Conservation (phyloP, 768 basidiomycete species). For the Naganishia onofrii region DNA sequence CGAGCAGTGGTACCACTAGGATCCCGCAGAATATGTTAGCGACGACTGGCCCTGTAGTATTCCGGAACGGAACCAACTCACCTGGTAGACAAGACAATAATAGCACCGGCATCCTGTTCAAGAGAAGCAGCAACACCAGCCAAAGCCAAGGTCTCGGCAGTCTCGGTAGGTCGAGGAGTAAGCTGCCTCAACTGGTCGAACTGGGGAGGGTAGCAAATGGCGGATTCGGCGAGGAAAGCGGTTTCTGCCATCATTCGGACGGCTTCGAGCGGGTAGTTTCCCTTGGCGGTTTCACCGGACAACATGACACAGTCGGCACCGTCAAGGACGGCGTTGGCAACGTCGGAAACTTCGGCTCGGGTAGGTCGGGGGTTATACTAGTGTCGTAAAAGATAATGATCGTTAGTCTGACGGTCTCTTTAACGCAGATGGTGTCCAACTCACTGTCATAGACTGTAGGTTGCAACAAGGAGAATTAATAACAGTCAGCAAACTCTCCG, state of each 20-base stretch:
- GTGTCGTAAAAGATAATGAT: background rate
- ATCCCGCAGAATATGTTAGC: background rate
- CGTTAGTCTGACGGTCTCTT: background rate
- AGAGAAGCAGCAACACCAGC: conserved; percentile 92
- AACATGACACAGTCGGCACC: conserved; percentile 99
- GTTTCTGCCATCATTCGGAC: conserved; percentile 99
- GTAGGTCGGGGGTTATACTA: conserved; percentile 98
- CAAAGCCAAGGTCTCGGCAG: conserved; percentile 91
- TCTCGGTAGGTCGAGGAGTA: conserved; percentile 83
- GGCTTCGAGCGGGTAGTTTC: conserved; percentile 90
- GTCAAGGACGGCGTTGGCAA: conserved; percentile 97
- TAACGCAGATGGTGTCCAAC: conserved; percentile 16
- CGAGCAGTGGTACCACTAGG: conserved; percentile 84
- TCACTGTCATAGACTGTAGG: conserved; percentile 79
- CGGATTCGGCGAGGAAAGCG: conserved; percentile 89
- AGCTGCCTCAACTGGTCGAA: conserved; percentile 81
- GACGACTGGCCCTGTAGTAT: too few relatives aligned
- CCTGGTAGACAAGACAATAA: conserved; percentile 89
- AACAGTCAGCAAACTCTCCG: conserved; percentile 8
- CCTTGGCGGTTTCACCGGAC: conserved; percentile 98
- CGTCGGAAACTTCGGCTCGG: conserved; percentile 97
- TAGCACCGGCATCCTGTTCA: conserved; percentile 91
- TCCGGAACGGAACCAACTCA: conserved; percentile 16
- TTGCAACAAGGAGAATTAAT: conserved; percentile 24
- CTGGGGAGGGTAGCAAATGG: conserved; percentile 90